Evolutionary conservation across 78 protist genomes (phyloP).

Genomic region (Guillardia theta): DNA sequence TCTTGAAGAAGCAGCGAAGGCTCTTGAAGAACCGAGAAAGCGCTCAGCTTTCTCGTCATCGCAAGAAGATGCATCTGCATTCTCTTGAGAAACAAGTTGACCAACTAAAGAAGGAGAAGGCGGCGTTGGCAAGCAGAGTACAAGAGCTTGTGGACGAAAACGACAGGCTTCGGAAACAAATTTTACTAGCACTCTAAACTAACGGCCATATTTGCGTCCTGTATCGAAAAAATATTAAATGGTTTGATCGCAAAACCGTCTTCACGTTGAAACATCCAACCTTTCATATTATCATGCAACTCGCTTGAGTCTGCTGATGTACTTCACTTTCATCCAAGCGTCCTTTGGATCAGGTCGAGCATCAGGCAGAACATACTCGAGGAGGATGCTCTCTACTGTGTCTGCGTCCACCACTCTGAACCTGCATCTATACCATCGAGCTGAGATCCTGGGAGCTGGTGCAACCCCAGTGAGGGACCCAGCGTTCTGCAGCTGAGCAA

Average conservation of each 20-base stretch:
- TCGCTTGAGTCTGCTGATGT: not conserved
- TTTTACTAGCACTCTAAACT: not conserved
- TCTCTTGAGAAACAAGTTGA: conserved; percentile 2
- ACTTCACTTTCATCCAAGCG: not conserved
- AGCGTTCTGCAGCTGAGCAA: no score
- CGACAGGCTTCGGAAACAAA: not conserved
- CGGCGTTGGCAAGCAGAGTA: not conserved
- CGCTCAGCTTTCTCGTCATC: conserved; percentile 32
- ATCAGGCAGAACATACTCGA: not conserved
- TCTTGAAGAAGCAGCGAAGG: conserved; percentile 19
- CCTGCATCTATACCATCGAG: no score
- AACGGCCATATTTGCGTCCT: not conserved
- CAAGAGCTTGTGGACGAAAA: not conserved
- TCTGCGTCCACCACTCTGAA: no score
- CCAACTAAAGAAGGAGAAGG: conserved; percentile 6
- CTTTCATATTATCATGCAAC: not conserved
- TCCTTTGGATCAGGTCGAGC: not conserved
- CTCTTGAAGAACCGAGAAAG: conserved; percentile 15
- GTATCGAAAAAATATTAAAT: no score
- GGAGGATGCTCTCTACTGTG: no score
- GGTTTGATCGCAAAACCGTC: no score
- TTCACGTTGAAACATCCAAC: no score
- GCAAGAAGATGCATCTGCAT: not conserved
- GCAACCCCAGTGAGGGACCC: no score
- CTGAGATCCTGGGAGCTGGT: no score